Evolutionary conservation across 164 flowering plant species (phyloP).

Genomic region (Tinospora cordifolia): DNA sequence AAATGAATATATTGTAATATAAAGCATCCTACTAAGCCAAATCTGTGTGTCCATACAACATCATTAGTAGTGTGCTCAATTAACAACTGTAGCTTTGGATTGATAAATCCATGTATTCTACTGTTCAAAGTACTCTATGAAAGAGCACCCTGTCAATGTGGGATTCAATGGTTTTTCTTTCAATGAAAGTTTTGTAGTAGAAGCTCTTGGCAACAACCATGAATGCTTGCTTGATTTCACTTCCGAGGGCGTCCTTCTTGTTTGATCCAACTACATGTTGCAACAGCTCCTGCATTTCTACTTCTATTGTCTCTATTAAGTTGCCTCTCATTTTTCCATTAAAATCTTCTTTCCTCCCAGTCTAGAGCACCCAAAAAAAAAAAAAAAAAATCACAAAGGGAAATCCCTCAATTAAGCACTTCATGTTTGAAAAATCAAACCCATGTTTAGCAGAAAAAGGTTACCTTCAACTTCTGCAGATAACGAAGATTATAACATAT

Average conservation of each 20-base stretch:
- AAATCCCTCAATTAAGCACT: background rate
- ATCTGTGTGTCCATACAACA: background rate
- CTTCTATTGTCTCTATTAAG: background rate
- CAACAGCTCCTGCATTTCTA: background rate
- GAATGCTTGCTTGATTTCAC: slow-evolving; percentile 32
- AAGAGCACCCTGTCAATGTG: slow-evolving; percentile 58
- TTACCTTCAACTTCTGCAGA: background rate
- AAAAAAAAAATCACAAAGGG: background rate
- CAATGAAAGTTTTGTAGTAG: slow-evolving; percentile 42
- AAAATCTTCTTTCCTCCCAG: background rate
- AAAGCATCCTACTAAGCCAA: background rate
- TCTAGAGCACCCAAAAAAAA: background rate
- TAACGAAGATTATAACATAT: slow-evolving; percentile 2
- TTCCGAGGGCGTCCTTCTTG: slow-evolving; percentile 18
- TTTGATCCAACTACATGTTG: background rate
- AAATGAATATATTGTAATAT: background rate
- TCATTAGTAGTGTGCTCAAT: background rate
- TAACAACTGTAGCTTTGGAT: background rate
- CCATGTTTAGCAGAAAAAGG: background rate
- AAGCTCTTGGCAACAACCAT: slow-evolving; percentile 43
- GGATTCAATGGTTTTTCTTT: slow-evolving; percentile 21
- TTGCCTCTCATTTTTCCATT: background rate
- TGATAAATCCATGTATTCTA: background rate
- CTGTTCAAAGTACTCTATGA: slow-evolving; percentile 29
- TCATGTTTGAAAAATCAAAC: background rate